A percentile compares a stretch with the other conserved stretches of the same genome.
Evolutionary conservation across 768 basidiomycete genomes (phyloP).

Genomic region (Amanita polypyramis): DNA sequence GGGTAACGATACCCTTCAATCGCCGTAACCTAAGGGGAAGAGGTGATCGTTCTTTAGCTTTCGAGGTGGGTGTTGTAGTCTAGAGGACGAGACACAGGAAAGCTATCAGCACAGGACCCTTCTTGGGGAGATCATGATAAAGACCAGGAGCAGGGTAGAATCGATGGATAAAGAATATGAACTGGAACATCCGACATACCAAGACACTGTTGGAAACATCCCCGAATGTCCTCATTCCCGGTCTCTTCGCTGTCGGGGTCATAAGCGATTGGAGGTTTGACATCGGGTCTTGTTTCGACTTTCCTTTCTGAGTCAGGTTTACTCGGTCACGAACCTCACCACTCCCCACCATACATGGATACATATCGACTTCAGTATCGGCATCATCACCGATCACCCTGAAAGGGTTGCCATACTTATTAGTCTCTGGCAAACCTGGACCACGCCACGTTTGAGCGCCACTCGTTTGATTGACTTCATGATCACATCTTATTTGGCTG

Average conservation of each 20-base stretch:
- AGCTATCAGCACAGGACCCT: neutral
- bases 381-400: too few relatives aligned
- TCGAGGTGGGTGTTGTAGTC: neutral
- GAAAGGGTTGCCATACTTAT: neutral
- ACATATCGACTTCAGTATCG: neutral
- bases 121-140: neutral
- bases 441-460: neutral
- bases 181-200: neutral
- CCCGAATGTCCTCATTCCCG: neutral
- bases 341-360: neutral
- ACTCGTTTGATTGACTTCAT: neutral
- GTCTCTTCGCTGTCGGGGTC: neutral
- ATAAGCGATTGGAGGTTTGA: neutral
- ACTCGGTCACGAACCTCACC: neutral
- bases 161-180: neutral
- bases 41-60: neutral
- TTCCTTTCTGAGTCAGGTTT: neutral
- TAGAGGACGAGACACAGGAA: neutral
- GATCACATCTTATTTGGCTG: neutral
- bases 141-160: neutral
- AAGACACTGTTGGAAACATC: neutral
- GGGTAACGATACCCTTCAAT: neutral
- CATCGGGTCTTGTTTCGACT: neutral
- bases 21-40: constrained; percentile 3
- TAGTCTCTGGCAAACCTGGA: neutral